Base-by-base conservation (phyloP, 2,329 filamentous ascomycete species). In the Geosmithia putterillii region DNA sequence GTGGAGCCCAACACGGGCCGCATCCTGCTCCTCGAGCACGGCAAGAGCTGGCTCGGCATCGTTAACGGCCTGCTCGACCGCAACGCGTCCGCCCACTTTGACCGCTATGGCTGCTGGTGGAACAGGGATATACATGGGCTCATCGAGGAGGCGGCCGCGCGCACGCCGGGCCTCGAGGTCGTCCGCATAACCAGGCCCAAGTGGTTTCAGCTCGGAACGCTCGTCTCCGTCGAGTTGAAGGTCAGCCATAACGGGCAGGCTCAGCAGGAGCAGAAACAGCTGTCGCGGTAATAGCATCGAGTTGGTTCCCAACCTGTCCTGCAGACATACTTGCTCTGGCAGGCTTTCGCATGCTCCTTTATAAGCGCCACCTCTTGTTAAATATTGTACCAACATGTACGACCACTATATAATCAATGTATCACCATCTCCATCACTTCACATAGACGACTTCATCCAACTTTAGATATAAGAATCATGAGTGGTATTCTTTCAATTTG, bases 41-140 rank as follows among this genome's bases (percentile, higher is more conserved):
- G 78, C 20, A 70, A 73, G 47, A 74, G 73, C 15, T 65, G 59
- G 52, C 77, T 66, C 57, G 63, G 65, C 6, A 61, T 74, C 43
- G 59, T 81, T 28, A 81, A 82, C 53, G 58, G 62, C 9, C 50
- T 74, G 17, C 58, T 82, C 25, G 77, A 82, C 58, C 63, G 60
- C 48, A 67, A 69, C 45, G 77, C 78, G 0, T 58, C 60, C 15
- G 59, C 61, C 19, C 78, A 81, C 52, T 79, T 78, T 45, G 61
- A 64, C 19, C 69, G 71, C 51, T 81, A 75, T 52, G 78, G 78
- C 3, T 82, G 78, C 60, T 81, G 78, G 78, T 81, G 76, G 76
- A 82, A 82, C 59, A 64, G 78, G 42, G 77, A 81, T 52, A 71
- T 82, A 46, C 70, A 72, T 51, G 59, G 53, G 28, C 64, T 81